Percentiles rank a stretch among this genome's conserved stretches.
These are phyloP conservation scores for Cercis canadensis DNA, from an alignment of 306 rosid genomes.

Conservation along the genomic window DNA sequence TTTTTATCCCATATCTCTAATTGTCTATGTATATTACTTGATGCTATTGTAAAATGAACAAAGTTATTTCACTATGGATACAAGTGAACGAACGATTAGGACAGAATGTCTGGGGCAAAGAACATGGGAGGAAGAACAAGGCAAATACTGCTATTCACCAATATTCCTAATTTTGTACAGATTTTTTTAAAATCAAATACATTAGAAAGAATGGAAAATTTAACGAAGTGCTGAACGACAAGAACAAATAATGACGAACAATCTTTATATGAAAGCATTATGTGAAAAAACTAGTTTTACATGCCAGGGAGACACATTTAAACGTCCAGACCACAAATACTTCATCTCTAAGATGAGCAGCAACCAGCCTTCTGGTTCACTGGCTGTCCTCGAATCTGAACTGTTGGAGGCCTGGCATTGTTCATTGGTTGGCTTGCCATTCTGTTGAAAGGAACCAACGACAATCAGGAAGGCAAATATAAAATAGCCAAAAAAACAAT, in stretches of 20 bases:
- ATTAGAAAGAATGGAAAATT: conserved; percentile 86
- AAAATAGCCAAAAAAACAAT: no score
- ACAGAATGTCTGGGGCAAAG: not conserved
- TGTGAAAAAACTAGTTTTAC: conserved; percentile 60
- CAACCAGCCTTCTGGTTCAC: conserved; percentile 96
- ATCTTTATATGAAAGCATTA: conserved; percentile 55
- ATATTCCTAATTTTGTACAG: conserved; percentile 95
- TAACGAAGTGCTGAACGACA: conserved; percentile 60
- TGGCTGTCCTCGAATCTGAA: conserved; percentile 98
- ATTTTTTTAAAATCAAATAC: conserved; percentile 68
- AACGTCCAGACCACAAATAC: conserved; percentile 48
- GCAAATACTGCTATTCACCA: conserved; percentile 82
- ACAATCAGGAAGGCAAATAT: conserved; percentile 5
- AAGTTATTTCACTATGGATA: conserved; percentile 33
- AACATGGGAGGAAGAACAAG: conserved; percentile 41
- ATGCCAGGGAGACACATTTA: conserved; percentile 54
- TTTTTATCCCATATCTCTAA: no score
- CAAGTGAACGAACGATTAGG: not conserved
- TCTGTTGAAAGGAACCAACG: conserved; percentile 50
- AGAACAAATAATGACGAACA: conserved; percentile 51
- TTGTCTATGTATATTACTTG: no score
- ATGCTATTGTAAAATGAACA: no score
- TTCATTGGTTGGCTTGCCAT: conserved; percentile 98
- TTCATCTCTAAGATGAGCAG: conserved; percentile 81
- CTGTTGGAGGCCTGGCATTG: conserved; percentile 93